Percentiles rank a stretch among this genome's conserved stretches.
Evolutionary conservation across 2,329 filamentous ascomycete species (phyloP).

Genomic region (Calonectria leucothoes): DNA sequence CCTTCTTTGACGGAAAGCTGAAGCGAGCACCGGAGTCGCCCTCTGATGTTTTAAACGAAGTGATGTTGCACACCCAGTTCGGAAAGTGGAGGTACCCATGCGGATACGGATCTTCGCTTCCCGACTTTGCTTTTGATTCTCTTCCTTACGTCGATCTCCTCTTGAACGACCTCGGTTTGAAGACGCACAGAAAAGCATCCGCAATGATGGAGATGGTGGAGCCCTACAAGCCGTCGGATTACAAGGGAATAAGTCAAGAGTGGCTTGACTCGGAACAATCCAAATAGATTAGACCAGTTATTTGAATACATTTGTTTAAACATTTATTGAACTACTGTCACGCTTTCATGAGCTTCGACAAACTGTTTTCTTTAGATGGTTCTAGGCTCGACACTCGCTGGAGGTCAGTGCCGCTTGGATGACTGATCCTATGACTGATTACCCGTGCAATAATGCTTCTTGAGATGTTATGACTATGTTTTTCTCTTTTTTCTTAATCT

Average conservation of each 20-base stretch:
- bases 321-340: not conserved
- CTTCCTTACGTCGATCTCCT: constrained; percentile 67
- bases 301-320: not conserved
- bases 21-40: constrained; percentile 48
- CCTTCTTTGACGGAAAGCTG: constrained; percentile 65
- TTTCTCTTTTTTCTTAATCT: not conserved
- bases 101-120: constrained; percentile 70
- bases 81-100: constrained; percentile 74
- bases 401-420: not conserved
- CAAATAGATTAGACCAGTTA: not conserved
- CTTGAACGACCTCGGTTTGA: constrained; percentile 72
- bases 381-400: not conserved
- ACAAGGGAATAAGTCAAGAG: constrained; percentile 33
- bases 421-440: not conserved
- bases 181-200: constrained; percentile 32
- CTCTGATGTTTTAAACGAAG: constrained; percentile 58
- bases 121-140: constrained; percentile 82
- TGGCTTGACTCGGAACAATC: constrained; percentile 21
- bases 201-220: constrained; percentile 12
- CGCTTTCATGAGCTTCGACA: not conserved
- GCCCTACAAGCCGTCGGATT: constrained; percentile 32
- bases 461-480: not conserved
- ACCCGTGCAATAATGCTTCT: not conserved
- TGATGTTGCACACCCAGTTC: constrained; percentile 73
- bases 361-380: not conserved